These are phyloP conservation scores for Fusarium mangiferae DNA, from an alignment of 2,329 filamentous ascomycete genomes.

Conservation along the genomic window DNA sequence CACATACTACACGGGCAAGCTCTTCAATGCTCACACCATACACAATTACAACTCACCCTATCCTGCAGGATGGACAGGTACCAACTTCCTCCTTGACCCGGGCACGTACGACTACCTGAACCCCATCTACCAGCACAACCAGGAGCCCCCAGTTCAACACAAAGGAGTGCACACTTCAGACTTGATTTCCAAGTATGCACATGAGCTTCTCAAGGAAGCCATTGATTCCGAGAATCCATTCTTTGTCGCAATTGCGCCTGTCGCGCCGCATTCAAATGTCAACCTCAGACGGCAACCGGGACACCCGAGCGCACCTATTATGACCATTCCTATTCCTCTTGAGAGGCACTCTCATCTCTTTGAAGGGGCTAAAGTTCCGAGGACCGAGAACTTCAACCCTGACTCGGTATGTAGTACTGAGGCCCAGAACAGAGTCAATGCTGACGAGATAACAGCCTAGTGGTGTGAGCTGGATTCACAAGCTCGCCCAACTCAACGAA, in stretches of 20 bases:
- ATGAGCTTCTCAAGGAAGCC: slow-evolving; percentile 70
- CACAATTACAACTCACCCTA: slow-evolving; percentile 69
- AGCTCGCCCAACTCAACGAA: slow-evolving; percentile 54
- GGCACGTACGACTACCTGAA: slow-evolving; percentile 59
- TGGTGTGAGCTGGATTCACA: slow-evolving; percentile 59
- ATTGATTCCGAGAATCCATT: slow-evolving; percentile 66
- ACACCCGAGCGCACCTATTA: background rate
- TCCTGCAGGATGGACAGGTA: slow-evolving; percentile 67
- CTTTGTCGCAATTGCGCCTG: slow-evolving; percentile 73
- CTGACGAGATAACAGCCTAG: slow-evolving; percentile 34
- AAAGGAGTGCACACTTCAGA: slow-evolving; percentile 59
- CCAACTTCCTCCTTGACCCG: slow-evolving; percentile 51
- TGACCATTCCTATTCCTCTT: slow-evolving; percentile 62
- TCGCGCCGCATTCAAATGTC: slow-evolving; percentile 72
- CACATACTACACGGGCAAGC: slow-evolving; percentile 79
- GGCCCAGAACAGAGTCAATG: background rate
- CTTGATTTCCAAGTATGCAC: slow-evolving; percentile 67
- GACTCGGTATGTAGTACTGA: slow-evolving; percentile 54
- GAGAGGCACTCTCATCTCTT: slow-evolving; percentile 72
- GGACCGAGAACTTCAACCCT: slow-evolving; percentile 74
- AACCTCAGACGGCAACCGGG: slow-evolving; percentile 7
- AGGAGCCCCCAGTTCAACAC: slow-evolving; percentile 46
- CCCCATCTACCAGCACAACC: slow-evolving; percentile 59
- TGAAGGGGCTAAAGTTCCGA: slow-evolving; percentile 65
- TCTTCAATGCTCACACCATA: slow-evolving; percentile 72